Percentiles rank a stretch among this genome's conserved stretches.
These are phyloP conservation scores for Fusarium keratoplasticum DNA, from an alignment of 2,329 filamentous ascomycete species.

Conservation along the genomic window DNA sequence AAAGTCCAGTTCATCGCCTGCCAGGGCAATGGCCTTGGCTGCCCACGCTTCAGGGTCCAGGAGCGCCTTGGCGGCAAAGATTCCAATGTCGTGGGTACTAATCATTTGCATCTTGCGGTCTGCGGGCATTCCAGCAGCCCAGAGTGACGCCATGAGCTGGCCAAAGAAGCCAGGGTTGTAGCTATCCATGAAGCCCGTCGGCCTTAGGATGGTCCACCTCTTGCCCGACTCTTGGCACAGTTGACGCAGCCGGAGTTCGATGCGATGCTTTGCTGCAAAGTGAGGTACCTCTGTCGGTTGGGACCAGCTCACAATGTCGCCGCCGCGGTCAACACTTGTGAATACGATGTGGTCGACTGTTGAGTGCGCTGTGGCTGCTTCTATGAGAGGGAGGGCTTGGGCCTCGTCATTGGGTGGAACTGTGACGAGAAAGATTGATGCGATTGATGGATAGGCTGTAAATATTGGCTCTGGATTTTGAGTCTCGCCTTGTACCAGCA, in stretches of 20 bases:
- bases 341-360: constrained; percentile 37
- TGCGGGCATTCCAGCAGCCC: constrained; percentile 39
- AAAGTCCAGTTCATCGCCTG: constrained; percentile 24
- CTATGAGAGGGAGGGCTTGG: constrained; percentile 40
- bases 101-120: constrained; percentile 42
- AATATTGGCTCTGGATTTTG: constrained; percentile 35
- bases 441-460: constrained; percentile 25
- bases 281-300: constrained; percentile 29
- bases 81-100: constrained; percentile 43
- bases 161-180: constrained; percentile 42
- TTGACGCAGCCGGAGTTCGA: constrained; percentile 19
- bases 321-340: constrained; percentile 33
- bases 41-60: constrained; percentile 7
- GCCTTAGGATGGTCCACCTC: constrained; percentile 43
- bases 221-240: constrained; percentile 1
- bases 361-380: constrained; percentile 20
- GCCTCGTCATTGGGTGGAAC: constrained; percentile 42
- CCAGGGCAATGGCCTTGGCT: constrained; percentile 4
- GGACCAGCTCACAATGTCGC: constrained; percentile 18
- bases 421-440: constrained; percentile 44
- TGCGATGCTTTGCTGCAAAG: constrained; percentile 34
- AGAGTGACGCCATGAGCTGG: constrained; percentile 42
- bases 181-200: constrained; percentile 46
- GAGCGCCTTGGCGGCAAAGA: constrained; percentile 16
- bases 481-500: constrained; percentile 23